Percentiles rank a stretch among this genome's conserved stretches.
Evolutionary conservation across 768 basidiomycete genomes (phyloP).

Genomic region (Tylopilus intermedius): DNA sequence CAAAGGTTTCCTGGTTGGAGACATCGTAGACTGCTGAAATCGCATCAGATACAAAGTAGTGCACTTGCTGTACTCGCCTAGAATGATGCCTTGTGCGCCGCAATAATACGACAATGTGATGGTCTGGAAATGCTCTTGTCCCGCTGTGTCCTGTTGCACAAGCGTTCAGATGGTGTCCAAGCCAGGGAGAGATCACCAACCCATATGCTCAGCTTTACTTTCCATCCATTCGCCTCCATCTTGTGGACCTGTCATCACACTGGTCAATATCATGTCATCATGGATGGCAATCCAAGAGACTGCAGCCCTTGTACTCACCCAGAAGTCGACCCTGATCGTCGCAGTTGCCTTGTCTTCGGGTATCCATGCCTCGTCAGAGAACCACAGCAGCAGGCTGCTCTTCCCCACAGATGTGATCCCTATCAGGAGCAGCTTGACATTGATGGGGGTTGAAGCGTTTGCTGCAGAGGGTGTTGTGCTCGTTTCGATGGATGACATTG

Average conservation of each 20-base stretch:
- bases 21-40: slow-evolving; percentile 81
- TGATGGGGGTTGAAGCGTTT: slow-evolving; percentile 38
- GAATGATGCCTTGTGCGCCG: slow-evolving; percentile 77
- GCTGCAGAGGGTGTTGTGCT: slow-evolving; percentile 23
- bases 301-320: slow-evolving; percentile 44
- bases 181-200: slow-evolving; percentile 39
- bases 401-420: slow-evolving; percentile 91
- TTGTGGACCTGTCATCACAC: slow-evolving; percentile 64
- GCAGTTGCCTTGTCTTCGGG: slow-evolving; percentile 86
- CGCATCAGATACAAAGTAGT: neutral
- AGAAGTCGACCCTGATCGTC: slow-evolving; percentile 82
- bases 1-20: slow-evolving; percentile 86
- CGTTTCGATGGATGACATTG: slow-evolving; percentile 21
- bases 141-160: slow-evolving; percentile 74
- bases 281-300: neutral
- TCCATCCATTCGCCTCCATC: slow-evolving; percentile 79
- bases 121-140: slow-evolving; percentile 94
- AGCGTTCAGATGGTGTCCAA: neutral
- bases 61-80: slow-evolving; percentile 39
- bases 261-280: neutral
- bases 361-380: slow-evolving; percentile 94
- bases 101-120: slow-evolving; percentile 95
- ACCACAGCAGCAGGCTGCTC: slow-evolving; percentile 86
- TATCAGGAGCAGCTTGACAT: slow-evolving; percentile 80
- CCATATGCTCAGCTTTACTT: slow-evolving; percentile 95